These are phyloP conservation scores for Magnaporthiopsis rhizophila DNA, from an alignment of 2,329 filamentous ascomycete genomes.

Conservation along the genomic window DNA sequence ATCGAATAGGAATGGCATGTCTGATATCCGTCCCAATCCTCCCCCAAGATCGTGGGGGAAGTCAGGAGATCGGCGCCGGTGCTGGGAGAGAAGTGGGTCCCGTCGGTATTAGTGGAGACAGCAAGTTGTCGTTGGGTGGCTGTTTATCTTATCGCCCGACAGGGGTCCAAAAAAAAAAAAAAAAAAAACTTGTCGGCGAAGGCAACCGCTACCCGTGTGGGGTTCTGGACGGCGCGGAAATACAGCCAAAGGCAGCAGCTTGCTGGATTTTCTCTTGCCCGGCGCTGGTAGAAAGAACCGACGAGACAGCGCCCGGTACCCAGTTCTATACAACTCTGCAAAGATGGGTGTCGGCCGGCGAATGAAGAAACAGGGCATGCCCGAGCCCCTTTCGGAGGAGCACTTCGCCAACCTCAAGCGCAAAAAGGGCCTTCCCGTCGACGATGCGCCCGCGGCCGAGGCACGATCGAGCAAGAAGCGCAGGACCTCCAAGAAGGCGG, in stretches of 20 bases:
- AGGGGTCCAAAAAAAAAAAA: neutral
- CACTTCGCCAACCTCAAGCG: slow-evolving; percentile 74
- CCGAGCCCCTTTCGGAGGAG: slow-evolving; percentile 72
- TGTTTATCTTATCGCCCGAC: neutral
- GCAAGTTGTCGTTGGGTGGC: neutral
- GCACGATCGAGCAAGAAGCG: slow-evolving; percentile 53
- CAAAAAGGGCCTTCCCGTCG: slow-evolving; percentile 66
- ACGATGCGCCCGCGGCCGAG: slow-evolving; percentile 40
- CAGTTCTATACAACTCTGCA: neutral
- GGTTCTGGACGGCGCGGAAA: neutral
- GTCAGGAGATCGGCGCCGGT: no score
- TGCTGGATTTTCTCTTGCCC: neutral
- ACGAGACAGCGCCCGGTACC: neutral
- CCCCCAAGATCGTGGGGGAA: no score
- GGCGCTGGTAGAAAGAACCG: neutral
- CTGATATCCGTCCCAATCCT: no score
- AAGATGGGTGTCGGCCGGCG: slow-evolving; percentile 57
- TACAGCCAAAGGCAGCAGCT: neutral
- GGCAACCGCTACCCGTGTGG: neutral
- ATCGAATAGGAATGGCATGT: no score
- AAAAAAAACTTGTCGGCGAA: neutral
- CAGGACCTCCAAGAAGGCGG: slow-evolving; percentile 26
- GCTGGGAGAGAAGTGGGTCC: neutral
- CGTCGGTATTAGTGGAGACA: neutral
- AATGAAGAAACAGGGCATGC: slow-evolving; percentile 92